Conservation (phyloP, 2,329 filamentous ascomycete genomes). For the Lachnellula willkommii region DNA sequence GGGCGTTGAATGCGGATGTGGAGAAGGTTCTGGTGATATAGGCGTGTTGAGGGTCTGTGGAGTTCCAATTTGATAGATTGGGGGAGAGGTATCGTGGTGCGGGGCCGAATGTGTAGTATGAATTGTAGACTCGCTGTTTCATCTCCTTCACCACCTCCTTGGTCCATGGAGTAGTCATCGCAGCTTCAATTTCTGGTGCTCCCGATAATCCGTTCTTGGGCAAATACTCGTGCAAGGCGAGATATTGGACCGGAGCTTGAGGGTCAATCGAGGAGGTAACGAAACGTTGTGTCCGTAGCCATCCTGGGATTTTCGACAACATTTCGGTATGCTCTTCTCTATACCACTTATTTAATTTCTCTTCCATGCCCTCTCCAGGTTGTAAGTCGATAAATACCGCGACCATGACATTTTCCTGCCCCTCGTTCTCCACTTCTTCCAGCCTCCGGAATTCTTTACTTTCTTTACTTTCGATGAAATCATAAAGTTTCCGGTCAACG, state of each 20-base stretch:
- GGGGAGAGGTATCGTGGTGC: conserved; percentile 61
- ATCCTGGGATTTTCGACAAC: conserved; percentile 70
- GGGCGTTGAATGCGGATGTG: conserved; percentile 37
- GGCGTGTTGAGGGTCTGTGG: conserved; percentile 41
- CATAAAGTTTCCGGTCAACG: conserved; percentile 67
- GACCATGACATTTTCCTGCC: conserved; percentile 56
- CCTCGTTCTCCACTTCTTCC: conserved; percentile 55
- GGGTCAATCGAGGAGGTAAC: conserved; percentile 60
- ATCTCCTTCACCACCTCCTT: conserved; percentile 53
- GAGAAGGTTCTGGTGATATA: conserved; percentile 27
- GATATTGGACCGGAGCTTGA: conserved; percentile 49
- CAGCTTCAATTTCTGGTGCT: conserved; percentile 58
- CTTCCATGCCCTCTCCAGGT: conserved; percentile 45
- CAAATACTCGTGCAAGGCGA: conserved; percentile 69
- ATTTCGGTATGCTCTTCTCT: conserved; percentile 67
- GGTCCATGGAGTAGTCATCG: conserved; percentile 57
- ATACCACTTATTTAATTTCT: conserved; percentile 64
- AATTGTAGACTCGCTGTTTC: conserved; percentile 56
- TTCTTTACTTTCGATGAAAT: conserved; percentile 54
- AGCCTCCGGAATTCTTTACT: conserved; percentile 52
- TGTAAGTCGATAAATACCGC: conserved; percentile 55
- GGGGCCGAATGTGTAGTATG: conserved; percentile 76
- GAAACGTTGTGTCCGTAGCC: conserved; percentile 68
- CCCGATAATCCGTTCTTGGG: conserved; percentile 57
- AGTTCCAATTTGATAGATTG: conserved; percentile 31